Base-by-base conservation (phyloP, 2,329 filamentous ascomycete genomes). In the Venturia pyrina region DNA sequence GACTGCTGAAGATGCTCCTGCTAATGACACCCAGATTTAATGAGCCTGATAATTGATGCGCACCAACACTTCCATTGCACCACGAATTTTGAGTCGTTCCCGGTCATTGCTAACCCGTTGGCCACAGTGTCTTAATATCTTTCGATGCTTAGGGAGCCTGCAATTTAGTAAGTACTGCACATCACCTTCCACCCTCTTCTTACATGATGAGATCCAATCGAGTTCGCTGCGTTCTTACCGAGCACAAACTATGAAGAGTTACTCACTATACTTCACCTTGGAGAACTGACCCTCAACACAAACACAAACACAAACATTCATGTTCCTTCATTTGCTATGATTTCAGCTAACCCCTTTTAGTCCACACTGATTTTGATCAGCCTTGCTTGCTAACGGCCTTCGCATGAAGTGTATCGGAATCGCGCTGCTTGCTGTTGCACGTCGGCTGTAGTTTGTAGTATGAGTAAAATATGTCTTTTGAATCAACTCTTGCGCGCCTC, bases 221-320 rank as follows among this genome's bases (percentile, higher is more conserved):
- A 79, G 81, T 81, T 85, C 81, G 83, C 84, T 87, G 83, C 86
- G 82, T 85, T 86, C 81, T 86, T 85, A 77, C 84, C 75, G 83
- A 85, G 81, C 78, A 71, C 73, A 73, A 53, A 77, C 78, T 71
- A 82, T 86, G 84, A 84, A 78, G 83, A 86, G 78, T 82, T 74
- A 80, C 74, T 70, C 73, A 76, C 75, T 50, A 53, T 64, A 64
- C 46, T 82, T 85, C 83, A 86, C 82, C 82, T 86, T 86, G 84
- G 84, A 86, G 84, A 87, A 80, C 84, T 86, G 84, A 86, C 53
- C 53, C 53, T 37, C 53, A 59, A 37, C 5, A 72, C 68, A 62
- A 66, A 53, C 5, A 72, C 68, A 62, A 66, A 53, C 28, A 21
- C 60, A 21, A 41, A 21, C 32, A 21, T 24, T n/a, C 37, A 34